Evolutionary conservation across 1,284 basidiomycete species (phyloP).

Genomic region (Porogramme epimiltina): DNA sequence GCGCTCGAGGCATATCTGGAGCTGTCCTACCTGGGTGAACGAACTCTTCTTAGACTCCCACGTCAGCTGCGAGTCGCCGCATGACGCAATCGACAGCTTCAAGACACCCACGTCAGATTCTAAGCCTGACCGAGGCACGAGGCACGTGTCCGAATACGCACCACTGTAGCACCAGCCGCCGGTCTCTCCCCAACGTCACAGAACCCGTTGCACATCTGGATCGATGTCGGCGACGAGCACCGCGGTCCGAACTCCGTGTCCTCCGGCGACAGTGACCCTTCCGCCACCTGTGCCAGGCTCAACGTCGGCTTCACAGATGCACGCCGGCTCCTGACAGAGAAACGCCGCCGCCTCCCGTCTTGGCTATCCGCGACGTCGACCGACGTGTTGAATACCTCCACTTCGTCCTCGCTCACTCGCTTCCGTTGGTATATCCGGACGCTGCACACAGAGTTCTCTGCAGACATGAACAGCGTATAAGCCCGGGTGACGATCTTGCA

Average conservation of each 20-base stretch:
- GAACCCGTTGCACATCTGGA: conserved; percentile 19
- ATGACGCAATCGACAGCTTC: conserved; percentile 25
- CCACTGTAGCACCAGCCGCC: conserved; percentile 16
- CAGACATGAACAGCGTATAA: neutral
- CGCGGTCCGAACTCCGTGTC: conserved; percentile 4
- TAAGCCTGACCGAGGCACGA: neutral
- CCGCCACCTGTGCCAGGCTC: conserved; percentile 10
- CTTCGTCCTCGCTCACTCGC: conserved; percentile 10
- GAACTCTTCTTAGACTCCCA: conserved; percentile 24
- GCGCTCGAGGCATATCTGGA: no score
- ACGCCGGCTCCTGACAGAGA: conserved; percentile 12
- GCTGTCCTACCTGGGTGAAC: no score
- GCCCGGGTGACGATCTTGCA: no score
- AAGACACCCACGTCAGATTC: neutral
- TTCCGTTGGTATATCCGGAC: no score
- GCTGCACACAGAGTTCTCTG: conserved; percentile 9
- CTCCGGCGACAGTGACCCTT: neutral
- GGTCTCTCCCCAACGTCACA: conserved; percentile 11
- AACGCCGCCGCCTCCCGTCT: conserved; percentile 13
- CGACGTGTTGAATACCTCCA: conserved; percentile 13
- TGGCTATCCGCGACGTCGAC: conserved; percentile 10
- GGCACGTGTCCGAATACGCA: conserved; percentile 1
- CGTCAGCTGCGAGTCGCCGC: conserved; percentile 22
- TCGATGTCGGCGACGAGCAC: conserved; percentile 16
- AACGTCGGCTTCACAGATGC: conserved; percentile 6